Evolutionary conservation across 2,329 filamentous ascomycete genomes (phyloP).

Genomic region (Cercospora nicotianae): DNA sequence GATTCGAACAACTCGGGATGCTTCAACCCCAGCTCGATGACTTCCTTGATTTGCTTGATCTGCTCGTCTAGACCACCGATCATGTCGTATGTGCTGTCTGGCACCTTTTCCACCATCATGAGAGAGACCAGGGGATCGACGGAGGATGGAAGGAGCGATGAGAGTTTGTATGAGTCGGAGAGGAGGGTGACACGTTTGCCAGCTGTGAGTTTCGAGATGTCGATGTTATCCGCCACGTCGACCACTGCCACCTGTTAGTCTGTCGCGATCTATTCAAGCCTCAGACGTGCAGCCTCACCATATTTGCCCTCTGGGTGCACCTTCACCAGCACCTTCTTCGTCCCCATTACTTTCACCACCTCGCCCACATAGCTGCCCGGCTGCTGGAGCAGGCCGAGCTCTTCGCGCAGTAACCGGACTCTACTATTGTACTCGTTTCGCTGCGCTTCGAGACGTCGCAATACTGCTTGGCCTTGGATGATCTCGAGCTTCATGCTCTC

Average conservation of each 20-base stretch:
- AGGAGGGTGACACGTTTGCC: conserved; percentile 96
- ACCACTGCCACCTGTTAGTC: conserved; percentile 64
- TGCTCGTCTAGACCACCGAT: conserved; percentile 98
- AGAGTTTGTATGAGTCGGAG: conserved; percentile 96
- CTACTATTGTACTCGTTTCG: conserved; percentile 99
- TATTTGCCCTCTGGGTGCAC: conserved; percentile 99
- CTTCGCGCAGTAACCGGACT: conserved; percentile 89
- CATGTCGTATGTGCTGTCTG: conserved; percentile 99
- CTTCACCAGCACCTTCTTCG: conserved; percentile 98
- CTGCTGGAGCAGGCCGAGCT: conserved; percentile 92
- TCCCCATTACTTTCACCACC: conserved; percentile 99
- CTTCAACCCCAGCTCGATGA: conserved; percentile 97
- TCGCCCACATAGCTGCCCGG: conserved; percentile 97
- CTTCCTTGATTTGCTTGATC: conserved; percentile 99
- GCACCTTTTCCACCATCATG: conserved; percentile 99
- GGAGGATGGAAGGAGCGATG: conserved; percentile 96
- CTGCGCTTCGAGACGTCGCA: conserved; percentile 93
- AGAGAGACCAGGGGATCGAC: conserved; percentile 97
- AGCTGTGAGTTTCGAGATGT: conserved; percentile 91
- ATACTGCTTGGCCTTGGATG: conserved; percentile 93
- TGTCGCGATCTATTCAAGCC: not conserved
- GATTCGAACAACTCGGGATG: conserved; percentile 98
- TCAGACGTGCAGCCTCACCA: conserved; percentile 58
- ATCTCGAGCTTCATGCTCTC: conserved; percentile 99
- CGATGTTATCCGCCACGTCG: conserved; percentile 90